Base-by-base conservation (phyloP, 2,329 filamentous ascomycete genomes). In the Venturia asperata region DNA sequence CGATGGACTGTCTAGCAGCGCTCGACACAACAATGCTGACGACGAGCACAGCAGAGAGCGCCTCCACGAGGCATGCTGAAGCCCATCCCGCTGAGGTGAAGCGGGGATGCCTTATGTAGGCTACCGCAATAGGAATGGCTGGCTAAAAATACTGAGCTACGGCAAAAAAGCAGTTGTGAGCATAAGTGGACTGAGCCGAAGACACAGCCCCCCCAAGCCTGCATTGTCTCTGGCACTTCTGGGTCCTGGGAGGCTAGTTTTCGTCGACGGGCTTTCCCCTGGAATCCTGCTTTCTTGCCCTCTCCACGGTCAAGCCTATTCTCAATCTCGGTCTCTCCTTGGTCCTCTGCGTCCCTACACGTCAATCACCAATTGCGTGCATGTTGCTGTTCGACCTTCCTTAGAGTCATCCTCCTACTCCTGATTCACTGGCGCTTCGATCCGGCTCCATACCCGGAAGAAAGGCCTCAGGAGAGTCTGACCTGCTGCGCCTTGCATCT, bases 101-200 rank as follows among this genome's bases (percentile, higher is more conserved):
- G 47, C 47, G 47, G 47, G n/a, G 47, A 30, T 52, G 47, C 47
- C 47, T 52, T 24, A 52, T 52, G 47, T 52, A 52, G 47, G 47
- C 47, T 21, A 30, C 21, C 24, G 19, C 24, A 55, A 34, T 17
- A 55, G 49, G 49, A 52, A 52, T 52, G 47, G 47, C 47, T 13
- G 24, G 49, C 49, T 55, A 55, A 55, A 55, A 55, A 55, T 55
- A 55, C 49, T 17, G 49, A 55, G 49, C 49, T 34, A 34, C 3
- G 49, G 49, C 24, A 34, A 55, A 55, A 34, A 34, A 55, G 49
- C 49, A 52, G 6, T 6, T 24, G 19, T n/a, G 19, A 9, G 45
- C 5, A n/a, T n/a, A 7, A 34, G 30, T 34, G 30, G 30, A 34
- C 30, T 34, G 30, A 34, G 30, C 30, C 30, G 30, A 30, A 52